Evolutionary conservation across 2,329 filamentous ascomycete genomes (phyloP).

Genomic region (Westerdykella ornata): DNA sequence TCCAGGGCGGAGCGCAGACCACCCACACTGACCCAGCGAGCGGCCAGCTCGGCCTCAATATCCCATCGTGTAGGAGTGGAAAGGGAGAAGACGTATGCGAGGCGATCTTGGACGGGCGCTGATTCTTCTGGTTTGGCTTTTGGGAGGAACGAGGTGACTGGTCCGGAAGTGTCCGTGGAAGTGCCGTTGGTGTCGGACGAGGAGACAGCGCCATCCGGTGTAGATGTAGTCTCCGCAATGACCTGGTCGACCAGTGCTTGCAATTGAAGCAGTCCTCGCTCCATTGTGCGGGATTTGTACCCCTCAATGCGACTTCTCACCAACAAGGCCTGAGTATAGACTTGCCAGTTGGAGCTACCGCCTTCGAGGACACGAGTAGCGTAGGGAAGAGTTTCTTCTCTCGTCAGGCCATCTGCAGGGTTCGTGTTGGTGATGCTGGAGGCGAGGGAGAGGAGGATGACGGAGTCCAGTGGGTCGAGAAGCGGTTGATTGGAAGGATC

Average conservation of each 20-base stretch:
- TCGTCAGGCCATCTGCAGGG: constrained; percentile 73
- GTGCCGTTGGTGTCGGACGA: constrained; percentile 14
- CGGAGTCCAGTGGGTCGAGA: constrained; percentile 76
- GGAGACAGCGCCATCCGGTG: constrained; percentile 13
- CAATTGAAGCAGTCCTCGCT: constrained; percentile 83
- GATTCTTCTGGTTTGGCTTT: constrained; percentile 68
- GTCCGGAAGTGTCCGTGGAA: constrained; percentile 13
- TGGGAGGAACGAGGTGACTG: constrained; percentile 74
- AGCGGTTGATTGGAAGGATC: constrained; percentile 76
- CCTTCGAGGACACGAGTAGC: constrained; percentile 81
- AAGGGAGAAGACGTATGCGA: constrained; percentile 78
- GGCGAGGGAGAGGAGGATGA: constrained; percentile 70
- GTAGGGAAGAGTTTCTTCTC: constrained; percentile 91
- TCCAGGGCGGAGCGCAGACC: constrained; percentile 85
- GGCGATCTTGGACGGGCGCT: constrained; percentile 66
- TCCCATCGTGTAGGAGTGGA: constrained; percentile 86
- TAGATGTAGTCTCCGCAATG: constrained; percentile 49
- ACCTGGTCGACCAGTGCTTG: constrained; percentile 95
- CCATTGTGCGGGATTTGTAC: constrained; percentile 77
- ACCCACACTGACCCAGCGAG: constrained; percentile 84
- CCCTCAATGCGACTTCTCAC: constrained; percentile 86
- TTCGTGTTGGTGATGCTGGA: constrained; percentile 88
- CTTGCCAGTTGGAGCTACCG: constrained; percentile 93
- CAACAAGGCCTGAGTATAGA: constrained; percentile 88
- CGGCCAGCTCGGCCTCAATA: constrained; percentile 84